Evolutionary conservation across 176 grass and related monocot genomes (phyloP).

Genomic region (Dactylis glomerata): DNA sequence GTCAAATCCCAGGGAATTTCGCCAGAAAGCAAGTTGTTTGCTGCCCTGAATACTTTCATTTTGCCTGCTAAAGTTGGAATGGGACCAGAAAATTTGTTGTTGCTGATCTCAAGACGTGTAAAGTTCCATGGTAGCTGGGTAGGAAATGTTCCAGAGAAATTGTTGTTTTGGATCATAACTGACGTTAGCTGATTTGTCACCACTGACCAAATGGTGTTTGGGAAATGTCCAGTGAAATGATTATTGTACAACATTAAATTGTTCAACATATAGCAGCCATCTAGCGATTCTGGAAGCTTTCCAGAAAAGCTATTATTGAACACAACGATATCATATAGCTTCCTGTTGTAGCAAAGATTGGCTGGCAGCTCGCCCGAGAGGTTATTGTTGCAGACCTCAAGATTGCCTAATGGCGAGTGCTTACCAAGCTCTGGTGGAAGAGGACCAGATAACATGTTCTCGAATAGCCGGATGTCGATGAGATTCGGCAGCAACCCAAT

Average conservation of each 20-base stretch:
- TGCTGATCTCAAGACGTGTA: constrained; percentile 39
- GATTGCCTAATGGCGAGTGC: constrained; percentile 41
- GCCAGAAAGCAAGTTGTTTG: constrained; percentile 52
- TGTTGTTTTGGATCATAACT: constrained; percentile 53
- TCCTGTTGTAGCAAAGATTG: constrained; percentile 39
- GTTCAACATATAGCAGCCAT: constrained; percentile 12
- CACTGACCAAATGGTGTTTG: constrained; percentile 37
- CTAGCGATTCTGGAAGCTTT: constrained; percentile 36
- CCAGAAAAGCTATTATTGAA: constrained; percentile 61
- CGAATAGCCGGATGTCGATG: constrained; percentile 20
- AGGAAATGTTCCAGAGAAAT: constrained; percentile 46
- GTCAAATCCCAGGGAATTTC: constrained; percentile 42
- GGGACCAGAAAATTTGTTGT: constrained; percentile 56
- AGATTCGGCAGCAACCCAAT: constrained; percentile 46
- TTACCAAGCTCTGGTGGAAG: constrained; percentile 62
- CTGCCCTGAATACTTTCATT: constrained; percentile 38
- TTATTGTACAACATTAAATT: constrained; percentile 56
- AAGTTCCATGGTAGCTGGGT: constrained; percentile 38
- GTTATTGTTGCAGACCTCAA: constrained; percentile 46
- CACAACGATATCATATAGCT: constrained; percentile 33
- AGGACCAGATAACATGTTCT: constrained; percentile 39
- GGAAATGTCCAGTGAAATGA: constrained; percentile 47
- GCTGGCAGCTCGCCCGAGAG: constrained; percentile 45
- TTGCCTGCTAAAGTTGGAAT: constrained; percentile 28
- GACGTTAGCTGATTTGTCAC: constrained; percentile 9